Conservation (phyloP, 345 rosid genomes). For the Punica granatum region DNA sequence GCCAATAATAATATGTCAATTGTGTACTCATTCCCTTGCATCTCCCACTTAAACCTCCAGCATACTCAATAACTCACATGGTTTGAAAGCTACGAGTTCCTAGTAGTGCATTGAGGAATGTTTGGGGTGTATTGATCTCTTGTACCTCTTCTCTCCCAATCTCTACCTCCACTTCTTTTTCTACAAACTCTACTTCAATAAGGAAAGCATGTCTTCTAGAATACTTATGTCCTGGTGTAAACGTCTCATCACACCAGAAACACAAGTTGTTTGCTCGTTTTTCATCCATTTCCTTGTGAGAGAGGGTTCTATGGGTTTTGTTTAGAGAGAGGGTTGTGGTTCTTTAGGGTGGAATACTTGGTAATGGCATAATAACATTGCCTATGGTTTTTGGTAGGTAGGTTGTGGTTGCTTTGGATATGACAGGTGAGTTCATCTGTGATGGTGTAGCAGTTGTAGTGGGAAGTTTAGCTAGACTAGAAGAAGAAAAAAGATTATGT, state of each 20-base stretch:
- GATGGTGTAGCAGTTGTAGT: no score
- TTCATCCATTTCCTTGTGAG: neutral
- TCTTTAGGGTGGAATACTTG: neutral
- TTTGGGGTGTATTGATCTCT: neutral
- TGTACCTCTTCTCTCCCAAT: neutral
- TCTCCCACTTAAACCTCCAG: neutral
- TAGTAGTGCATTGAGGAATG: neutral
- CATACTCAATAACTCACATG: neutral
- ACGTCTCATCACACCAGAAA: constrained; percentile 3
- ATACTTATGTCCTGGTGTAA: neutral
- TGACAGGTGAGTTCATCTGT: no score
- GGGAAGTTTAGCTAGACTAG: no score
- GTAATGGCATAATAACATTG: no score
- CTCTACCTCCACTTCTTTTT: neutral
- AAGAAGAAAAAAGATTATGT: no score
- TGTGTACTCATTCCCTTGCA: neutral
- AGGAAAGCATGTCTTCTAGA: neutral
- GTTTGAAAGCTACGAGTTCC: neutral
- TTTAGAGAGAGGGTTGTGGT: no score
- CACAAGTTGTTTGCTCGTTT: constrained; percentile 1
- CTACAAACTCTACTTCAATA: neutral
- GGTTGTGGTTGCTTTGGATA: no score
- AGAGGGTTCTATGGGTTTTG: no score
- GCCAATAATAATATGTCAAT: neutral
- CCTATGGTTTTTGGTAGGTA: no score